Evolutionary conservation across 257 asterid species (phyloP).

Genomic region (Solanum bulbocastanum): DNA sequence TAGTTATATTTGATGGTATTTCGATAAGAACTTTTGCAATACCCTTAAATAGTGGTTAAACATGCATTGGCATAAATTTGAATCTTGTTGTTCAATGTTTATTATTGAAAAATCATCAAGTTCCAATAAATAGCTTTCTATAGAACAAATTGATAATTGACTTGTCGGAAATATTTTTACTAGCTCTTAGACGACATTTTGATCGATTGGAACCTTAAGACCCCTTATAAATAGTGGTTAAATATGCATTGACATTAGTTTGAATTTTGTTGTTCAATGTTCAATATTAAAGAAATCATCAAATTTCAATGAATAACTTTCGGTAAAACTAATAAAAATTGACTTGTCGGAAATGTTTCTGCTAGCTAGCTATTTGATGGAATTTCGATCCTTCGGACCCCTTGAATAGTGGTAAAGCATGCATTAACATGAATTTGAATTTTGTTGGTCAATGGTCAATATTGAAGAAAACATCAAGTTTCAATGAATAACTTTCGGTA

Average conservation of each 20-base stretch:
- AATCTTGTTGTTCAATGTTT: background rate
- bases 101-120: background rate
- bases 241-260: background rate
- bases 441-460: background rate
- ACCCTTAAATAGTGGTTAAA: no score
- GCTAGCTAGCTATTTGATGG: no score
- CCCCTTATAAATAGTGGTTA: no score
- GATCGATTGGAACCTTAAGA: no score
- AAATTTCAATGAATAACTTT: no score
- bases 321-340: no score
- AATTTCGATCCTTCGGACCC: no score
- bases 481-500: background rate
- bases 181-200: no score
- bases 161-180: background rate
- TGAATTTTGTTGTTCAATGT: background rate
- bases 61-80: background rate
- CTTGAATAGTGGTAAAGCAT: no score
- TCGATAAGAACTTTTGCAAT: no score
- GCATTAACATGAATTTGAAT: background rate
- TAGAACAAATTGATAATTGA: background rate
- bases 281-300: no score
- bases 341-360: background rate
- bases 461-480: background rate
- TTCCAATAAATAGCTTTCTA: background rate
- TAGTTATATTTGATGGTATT: no score